Base-by-base conservation (phyloP, 768 basidiomycete genomes). In the Scleroderma bovista region DNA sequence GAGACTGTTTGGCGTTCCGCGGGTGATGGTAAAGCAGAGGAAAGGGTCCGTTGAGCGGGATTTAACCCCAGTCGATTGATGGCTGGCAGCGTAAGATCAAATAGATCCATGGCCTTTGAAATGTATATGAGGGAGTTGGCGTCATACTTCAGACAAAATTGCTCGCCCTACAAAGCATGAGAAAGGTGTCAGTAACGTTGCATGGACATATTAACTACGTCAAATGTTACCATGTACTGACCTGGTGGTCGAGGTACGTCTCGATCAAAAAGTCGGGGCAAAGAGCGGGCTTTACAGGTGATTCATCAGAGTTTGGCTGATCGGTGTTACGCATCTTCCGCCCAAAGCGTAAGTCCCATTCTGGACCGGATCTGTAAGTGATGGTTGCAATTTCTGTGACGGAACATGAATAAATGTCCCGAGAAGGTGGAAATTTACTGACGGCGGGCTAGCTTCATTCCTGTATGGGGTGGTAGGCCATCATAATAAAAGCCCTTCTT, bases 401-500 rank as follows among this genome's bases (percentile, higher is more conserved):
- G 2, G 42, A 12, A 48, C 24, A 42, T 46, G 47, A 41, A 17
- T 40, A 51, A 6, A 47, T 42, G 26, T 15, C 17, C 31, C 2
- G 19, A 17, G 11, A 40, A 13, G 59, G 31, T 23, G n/a, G 20
- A n/a, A 34, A 22, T 43, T n/a, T 12, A 72, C 84, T 60, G 61
- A 96, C 94, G 96, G 57, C 96, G 80, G 23, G 96, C 96, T 17
- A 99, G 80, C 66, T 99, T 99, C 93, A 99, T 97, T 24, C 96
- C 96, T 1, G 84, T 89, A 64, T 99, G 96, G 0, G 96, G 96
- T 2, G 96, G 96, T n/a, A 94, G 65, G 8, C 78, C 76, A 51
- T 95, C 91, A 64, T 99, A 99, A 66, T 99, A 99, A 68, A 95
- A 98, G 4, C 96, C 96, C 32, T 93, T 85, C 53, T 98, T 99